Evolutionary conservation across 805 yeast genomes (phyloP), one percentile per base, ranked within the genome.

Genomic region (Wickerhamiella australiensis): DNA sequence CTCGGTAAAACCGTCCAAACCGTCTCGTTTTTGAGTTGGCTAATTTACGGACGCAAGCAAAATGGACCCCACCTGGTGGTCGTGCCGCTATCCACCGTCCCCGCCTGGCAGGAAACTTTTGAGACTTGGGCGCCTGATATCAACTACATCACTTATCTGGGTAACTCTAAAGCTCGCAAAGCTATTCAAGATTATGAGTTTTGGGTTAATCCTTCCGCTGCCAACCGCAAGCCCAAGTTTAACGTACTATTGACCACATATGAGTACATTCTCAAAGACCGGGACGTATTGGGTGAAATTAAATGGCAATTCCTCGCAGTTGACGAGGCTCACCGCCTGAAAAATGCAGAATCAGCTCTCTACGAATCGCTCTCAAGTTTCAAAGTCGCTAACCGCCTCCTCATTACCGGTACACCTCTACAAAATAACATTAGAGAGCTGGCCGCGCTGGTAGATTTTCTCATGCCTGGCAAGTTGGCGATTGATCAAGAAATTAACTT

Each of bases 91-190:
- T 84, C 95, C 1, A 92, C 99, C 0, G 79, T 92, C 50, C 96
- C 97, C 2, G 95, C 98, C 0, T 92, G 99, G 99, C 97, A 92
- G 68, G 98, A 92, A 63, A 92, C 98, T 2, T 85, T 92, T 65
- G 97, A 92, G 59, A 78, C 80, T 60, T 92, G 99, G 99, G 77
- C 98, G 0, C 97, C 98, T 1, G 97, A 88, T 62, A 72, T 92
- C 53, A 92, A 94, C 63, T 86, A 90, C 66, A 78, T 92, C 54
- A 86, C 85, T 60, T 92, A 90, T 62, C 74, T 88, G 71, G 99
- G 99, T 47, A 92, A 92, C 63, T 79, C 92, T 33, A 77, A 79
- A 61, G 80, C 97, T 1, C 79, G 98, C 61, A 76, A 77, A 56
- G 78, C 78, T 1, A 83, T 92, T 27, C 74, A 95, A 53, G 87